These are phyloP conservation scores for Salix exigua DNA, from an alignment of 345 rosid genomes.

Conservation along the genomic window DNA sequence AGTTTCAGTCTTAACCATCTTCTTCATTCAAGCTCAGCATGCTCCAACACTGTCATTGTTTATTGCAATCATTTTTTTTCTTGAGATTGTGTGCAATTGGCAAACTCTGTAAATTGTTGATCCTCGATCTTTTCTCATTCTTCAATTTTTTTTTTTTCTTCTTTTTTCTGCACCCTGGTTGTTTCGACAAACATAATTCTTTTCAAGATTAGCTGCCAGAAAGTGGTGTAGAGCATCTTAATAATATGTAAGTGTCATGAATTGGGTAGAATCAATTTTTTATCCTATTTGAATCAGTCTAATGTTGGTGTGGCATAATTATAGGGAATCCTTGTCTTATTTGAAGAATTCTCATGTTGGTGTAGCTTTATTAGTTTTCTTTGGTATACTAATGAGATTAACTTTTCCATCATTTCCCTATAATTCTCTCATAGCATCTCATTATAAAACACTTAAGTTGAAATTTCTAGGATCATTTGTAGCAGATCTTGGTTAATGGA, in stretches of 20 bases:
- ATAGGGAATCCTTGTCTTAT: not conserved
- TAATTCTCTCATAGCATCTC: not conserved
- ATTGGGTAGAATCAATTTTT: not conserved
- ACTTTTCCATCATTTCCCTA: not conserved
- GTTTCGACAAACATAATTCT: not conserved
- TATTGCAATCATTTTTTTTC: not conserved
- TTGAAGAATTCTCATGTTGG: not conserved
- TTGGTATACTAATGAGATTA: not conserved
- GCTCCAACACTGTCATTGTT: not conserved
- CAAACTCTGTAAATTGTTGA: not conserved
- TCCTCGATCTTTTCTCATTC: not conserved
- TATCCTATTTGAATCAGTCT: not conserved
- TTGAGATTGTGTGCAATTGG: not conserved
- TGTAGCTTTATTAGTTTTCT: not conserved
- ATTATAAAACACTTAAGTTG: not conserved
- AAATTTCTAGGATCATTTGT: not conserved
- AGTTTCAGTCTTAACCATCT: not conserved
- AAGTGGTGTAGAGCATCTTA: not conserved
- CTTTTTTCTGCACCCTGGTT: not conserved
- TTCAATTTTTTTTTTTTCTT: not conserved
- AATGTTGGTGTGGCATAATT: not conserved
- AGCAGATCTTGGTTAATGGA: not conserved
- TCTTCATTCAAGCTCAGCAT: not conserved
- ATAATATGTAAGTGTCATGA: not conserved
- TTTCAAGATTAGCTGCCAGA: not conserved